Evolutionary conservation across 108 stramenopile species (phyloP), one percentile per base, ranked within the genome.

Genomic region (Conticribra guillardii): DNA sequence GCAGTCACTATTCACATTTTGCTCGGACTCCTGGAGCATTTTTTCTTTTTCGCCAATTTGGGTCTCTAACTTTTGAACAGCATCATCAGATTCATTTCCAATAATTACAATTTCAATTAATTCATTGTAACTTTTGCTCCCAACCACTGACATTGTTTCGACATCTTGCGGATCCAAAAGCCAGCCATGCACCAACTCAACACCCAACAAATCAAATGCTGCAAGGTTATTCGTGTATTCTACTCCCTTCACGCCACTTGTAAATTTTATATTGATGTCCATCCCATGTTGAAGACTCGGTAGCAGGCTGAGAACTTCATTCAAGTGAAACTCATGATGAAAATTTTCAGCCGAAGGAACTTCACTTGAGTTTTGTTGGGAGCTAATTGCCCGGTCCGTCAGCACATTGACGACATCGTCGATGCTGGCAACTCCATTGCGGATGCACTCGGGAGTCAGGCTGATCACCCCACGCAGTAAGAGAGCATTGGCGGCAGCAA

Each of bases 101-200:
- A 60, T 49, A 31, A 99, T 87, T 14, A 97, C 82, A n/a, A 74
- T 55, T 41, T 98, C 96, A 57, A 98, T 68, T 41, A 97, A 70
- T 59, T 97, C 90, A 86, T 99, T 99, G 86, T 99, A 99, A 32
- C 88, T 88, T 59, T 81, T 82, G 17, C 44, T 48, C 19, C 74
- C 79, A 28, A 94, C 47, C 26, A 79, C 80, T 0, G 45, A 67
- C 23, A 33, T 60, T 8, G 73, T 84, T 54, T 82, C 85, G 24
- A 54, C 69, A 37, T 84, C 84, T 48, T 90, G 79, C 7, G 94
- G 89, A 62, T 98, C 98, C 21, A 93, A 22, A 27, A 98, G 59
- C 99, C 99, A 99, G 1, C 99, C 99, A 81, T 99, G 99, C n/a
- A 98, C 90, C 30, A 99, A 69, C 60, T 90, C 78, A 2, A 98